These are phyloP conservation scores for Mikania micrantha DNA, from an alignment of 129 eudicot genomes.

Conservation along the genomic window DNA sequence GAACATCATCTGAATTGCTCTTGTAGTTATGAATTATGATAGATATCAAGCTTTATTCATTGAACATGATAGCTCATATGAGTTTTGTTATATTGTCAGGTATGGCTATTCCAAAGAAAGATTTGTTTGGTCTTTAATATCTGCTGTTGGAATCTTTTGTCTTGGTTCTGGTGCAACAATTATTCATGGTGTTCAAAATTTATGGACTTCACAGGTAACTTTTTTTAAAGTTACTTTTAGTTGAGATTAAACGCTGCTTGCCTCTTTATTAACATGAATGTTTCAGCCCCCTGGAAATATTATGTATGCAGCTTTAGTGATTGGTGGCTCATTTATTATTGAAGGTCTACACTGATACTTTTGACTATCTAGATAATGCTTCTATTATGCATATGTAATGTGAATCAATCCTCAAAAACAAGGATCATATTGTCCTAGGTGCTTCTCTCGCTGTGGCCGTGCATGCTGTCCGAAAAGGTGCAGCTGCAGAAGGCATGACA, in stretches of 20 bases:
- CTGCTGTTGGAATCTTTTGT: constrained; percentile 96
- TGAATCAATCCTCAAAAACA: constrained; percentile 13
- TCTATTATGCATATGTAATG: constrained; percentile 34
- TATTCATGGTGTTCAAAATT: constrained; percentile 81
- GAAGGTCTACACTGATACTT: constrained; percentile 56
- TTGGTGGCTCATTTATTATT: constrained; percentile 86
- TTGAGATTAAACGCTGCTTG: background rate
- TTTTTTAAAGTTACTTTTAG: background rate
- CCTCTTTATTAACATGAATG: constrained; percentile 11
- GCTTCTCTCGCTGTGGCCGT: constrained; percentile 92
- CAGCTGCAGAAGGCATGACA: constrained; percentile 97
- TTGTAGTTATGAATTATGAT: background rate
- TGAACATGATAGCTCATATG: constrained; percentile 1
- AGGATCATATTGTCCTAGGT: constrained; percentile 37
- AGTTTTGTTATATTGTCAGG: constrained; percentile 23
- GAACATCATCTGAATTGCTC: background rate
- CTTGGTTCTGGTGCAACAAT: constrained; percentile 97
- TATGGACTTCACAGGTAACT: constrained; percentile 86
- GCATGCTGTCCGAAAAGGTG: constrained; percentile 93
- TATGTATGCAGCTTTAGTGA: constrained; percentile 83
- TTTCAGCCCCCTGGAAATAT: constrained; percentile 77
- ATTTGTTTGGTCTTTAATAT: constrained; percentile 94
- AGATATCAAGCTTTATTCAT: constrained; percentile 5
- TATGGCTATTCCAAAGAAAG: constrained; percentile 87
- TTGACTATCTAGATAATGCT: background rate